A percentile compares a stretch with the other conserved stretches of the same genome.
phyloP scores from a whole-genome alignment of 2,329 filamentous ascomycete species.

The Lecanicillium sp. region DNA sequence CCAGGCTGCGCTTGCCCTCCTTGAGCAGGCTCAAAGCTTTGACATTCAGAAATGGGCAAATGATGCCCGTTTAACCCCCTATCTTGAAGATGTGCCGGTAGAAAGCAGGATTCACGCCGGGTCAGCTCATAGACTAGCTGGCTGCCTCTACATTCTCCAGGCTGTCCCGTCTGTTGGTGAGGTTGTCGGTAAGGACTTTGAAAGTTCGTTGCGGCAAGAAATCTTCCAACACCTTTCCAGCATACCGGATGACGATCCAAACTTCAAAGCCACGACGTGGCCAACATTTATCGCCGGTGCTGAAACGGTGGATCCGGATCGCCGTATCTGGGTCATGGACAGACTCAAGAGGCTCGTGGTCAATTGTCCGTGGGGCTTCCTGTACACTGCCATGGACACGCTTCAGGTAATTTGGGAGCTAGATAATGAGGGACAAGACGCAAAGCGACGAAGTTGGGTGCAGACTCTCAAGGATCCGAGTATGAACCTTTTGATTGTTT shows the following conservation, averaged over 20 bases:
- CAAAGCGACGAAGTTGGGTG: slow-evolving; percentile 28
- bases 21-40: slow-evolving; percentile 29
- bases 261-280: slow-evolving; percentile 50
- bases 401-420: slow-evolving; percentile 34
- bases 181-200: slow-evolving; percentile 18
- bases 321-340: slow-evolving; percentile 40
- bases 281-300: slow-evolving; percentile 48
- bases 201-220: slow-evolving; percentile 31
- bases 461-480: slow-evolving; percentile 32
- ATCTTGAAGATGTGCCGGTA: slow-evolving; percentile 24
- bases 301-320: slow-evolving; percentile 32
- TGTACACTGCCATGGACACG: slow-evolving; percentile 37
- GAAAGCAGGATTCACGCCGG: slow-evolving; percentile 31
- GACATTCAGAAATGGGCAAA: slow-evolving; percentile 33
- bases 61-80: slow-evolving; percentile 24
- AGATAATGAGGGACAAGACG: slow-evolving; percentile 19
- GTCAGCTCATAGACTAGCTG: slow-evolving; percentile 32
- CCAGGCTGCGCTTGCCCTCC: slow-evolving; percentile 22
- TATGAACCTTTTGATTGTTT: slow-evolving; percentile 36
- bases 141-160: slow-evolving; percentile 38
- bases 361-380: slow-evolving; percentile 39
- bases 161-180: slow-evolving; percentile 23
- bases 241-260: slow-evolving; percentile 38
- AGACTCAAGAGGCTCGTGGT: slow-evolving; percentile 31
- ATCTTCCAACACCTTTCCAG: slow-evolving; percentile 37